A percentile compares a stretch with the other conserved stretches of the same genome.
These are phyloP conservation scores for Ceratocystis destructans DNA, from an alignment of 2,329 filamentous ascomycete species.

Conservation along the genomic window DNA sequence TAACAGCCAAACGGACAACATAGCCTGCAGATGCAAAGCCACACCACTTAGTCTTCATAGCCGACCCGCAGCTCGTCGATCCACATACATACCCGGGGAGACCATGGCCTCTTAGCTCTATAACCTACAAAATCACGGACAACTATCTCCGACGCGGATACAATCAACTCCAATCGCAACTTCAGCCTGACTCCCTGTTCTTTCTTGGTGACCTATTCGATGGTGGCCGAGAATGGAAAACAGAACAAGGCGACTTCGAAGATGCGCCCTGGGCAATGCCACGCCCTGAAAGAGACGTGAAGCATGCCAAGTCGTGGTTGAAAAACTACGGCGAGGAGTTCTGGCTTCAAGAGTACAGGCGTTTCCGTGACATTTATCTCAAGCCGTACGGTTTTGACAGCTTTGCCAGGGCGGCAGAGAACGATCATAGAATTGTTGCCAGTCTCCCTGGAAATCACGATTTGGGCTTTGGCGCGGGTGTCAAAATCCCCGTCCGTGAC, in stretches of 20 bases:
- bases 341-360: conserved; percentile 74
- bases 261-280: conserved; percentile 45
- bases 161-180: conserved; percentile 55
- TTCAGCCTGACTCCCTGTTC: conserved; percentile 76
- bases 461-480: conserved; percentile 73
- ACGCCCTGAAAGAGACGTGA: conserved; percentile 38
- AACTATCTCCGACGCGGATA: conserved; percentile 80
- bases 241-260: conserved; percentile 43
- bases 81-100: conserved; percentile 88
- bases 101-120: conserved; percentile 42
- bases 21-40: conserved; percentile 67
- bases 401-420: conserved; percentile 42
- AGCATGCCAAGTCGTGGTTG: conserved; percentile 51
- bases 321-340: conserved; percentile 65
- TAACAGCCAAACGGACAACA: not conserved
- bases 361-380: conserved; percentile 79
- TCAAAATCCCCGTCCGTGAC: conserved; percentile 66
- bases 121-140: conserved; percentile 57
- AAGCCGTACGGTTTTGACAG: conserved; percentile 35
- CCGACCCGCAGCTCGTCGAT: conserved; percentile 85
- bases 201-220: conserved; percentile 94
- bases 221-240: conserved; percentile 89
- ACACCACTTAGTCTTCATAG: conserved; percentile 71
- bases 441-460: conserved; percentile 93
- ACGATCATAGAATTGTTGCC: conserved; percentile 64